Evolutionary conservation across 2,329 filamentous ascomycete species (phyloP), one percentile per base, ranked within the genome.

Genomic region (Curvularia eragrostidis): DNA sequence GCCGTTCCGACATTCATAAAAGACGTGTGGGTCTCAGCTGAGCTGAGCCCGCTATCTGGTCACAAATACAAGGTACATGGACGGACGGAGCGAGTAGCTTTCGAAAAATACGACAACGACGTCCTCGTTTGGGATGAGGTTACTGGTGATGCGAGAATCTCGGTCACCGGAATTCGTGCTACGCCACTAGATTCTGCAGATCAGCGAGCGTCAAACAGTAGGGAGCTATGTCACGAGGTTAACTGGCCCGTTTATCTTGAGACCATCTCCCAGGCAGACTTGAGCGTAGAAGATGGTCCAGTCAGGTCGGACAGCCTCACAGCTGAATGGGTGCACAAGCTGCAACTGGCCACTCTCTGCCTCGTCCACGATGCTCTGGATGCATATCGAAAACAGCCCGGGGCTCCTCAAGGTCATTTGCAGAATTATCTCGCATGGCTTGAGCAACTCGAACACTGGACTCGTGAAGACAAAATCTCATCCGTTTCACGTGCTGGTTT

Each of bases 341-440:
- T 49, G 23, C 47, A 49, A 39, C 21, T 49, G 15, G 47, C 47
- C 34, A 49, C 47, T 41, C 47, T 49, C 47, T 49, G 47, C 24
- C 47, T 49, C 9, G 47, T 49, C 15, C 47, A 49, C n/a, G 47
- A 49, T 13, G 47, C 47, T 12, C 34, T 49, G 18, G 21, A 39
- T 19, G 47, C 38, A 9, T 49, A 49, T 8, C 7, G 47, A 19
- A 38, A 38, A 38, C 21, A 6, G 5, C 47, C 47, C 3, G 23
- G 34, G 13, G 21, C 32, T 19, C 32, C 34, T 1, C 15, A 49
- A 39, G 47, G 34, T 4, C 47, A 49, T 28, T 34, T 49, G 5
- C 19, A 49, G 15, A 49, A 49, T 15, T 49, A 49, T 23, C 34
- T 49, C 3, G 8, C 10, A 18, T 49, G 47, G 47, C 12, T 49